These are phyloP conservation scores for Saccharomyces hybrid DNA, from an alignment of 1,139 yeast species.

Conservation along the genomic window DNA sequence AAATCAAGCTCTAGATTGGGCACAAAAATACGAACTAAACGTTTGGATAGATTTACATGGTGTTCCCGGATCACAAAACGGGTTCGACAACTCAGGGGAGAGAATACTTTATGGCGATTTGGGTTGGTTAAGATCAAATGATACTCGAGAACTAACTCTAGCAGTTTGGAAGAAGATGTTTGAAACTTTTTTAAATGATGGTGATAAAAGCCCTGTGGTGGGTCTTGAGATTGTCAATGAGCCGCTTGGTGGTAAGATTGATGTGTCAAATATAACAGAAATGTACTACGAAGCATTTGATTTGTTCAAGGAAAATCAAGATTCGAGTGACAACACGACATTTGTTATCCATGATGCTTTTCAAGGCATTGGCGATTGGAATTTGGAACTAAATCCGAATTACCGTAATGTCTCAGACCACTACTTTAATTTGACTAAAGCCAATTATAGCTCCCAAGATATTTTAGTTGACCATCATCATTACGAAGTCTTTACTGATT, in stretches of 20 bases:
- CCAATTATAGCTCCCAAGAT: conserved; percentile 31
- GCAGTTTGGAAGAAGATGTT: conserved; percentile 40
- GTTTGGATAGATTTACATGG: conserved; percentile 63
- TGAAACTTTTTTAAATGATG: conserved; percentile 48
- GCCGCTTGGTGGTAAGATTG: conserved; percentile 45
- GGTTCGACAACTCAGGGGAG: conserved; percentile 61
- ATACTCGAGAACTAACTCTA: conserved; percentile 39
- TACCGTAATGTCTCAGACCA: conserved; percentile 22
- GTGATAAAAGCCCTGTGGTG: conserved; percentile 44
- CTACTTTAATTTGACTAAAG: conserved; percentile 15
- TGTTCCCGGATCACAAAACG: conserved; percentile 62
- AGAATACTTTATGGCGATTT: conserved; percentile 37
- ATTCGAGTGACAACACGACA: conserved; percentile 34
- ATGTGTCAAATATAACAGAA: conserved; percentile 34
- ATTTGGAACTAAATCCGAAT: conserved; percentile 37
- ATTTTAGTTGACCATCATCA: conserved; percentile 53
- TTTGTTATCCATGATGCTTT: conserved; percentile 57
- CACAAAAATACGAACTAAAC: conserved; percentile 40
- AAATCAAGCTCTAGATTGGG: conserved; percentile 51
- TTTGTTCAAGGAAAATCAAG: conserved; percentile 34
- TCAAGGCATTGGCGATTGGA: conserved; percentile 44
- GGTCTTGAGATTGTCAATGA: conserved; percentile 63
- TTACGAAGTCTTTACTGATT: conserved; percentile 50
- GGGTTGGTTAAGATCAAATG: conserved; percentile 44
- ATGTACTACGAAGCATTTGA: conserved; percentile 34